phyloP scores from a whole-genome alignment of 805 yeast genomes.

The Kazachstania martiniae region DNA sequence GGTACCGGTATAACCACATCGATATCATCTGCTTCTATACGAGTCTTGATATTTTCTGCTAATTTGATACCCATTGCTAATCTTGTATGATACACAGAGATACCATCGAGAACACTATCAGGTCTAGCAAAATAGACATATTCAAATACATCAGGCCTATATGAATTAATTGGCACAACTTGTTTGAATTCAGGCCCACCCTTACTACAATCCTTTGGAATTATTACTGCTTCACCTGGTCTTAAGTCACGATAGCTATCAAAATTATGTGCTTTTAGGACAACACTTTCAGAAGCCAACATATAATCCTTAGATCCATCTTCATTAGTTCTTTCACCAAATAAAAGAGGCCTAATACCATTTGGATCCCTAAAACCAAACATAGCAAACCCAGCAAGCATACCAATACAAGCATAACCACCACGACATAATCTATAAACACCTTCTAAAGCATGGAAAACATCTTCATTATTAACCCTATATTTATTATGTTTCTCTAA shows the following conservation, averaged over 20 bases:
- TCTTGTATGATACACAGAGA: slow-evolving; percentile 86
- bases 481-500: slow-evolving; percentile 84
- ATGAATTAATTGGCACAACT: slow-evolving; percentile 64
- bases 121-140: slow-evolving; percentile 98
- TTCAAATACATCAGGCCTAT: slow-evolving; percentile 94
- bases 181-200: slow-evolving; percentile 67
- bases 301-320: slow-evolving; percentile 77
- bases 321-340: slow-evolving; percentile 65
- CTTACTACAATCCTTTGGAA: slow-evolving; percentile 59
- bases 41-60: slow-evolving; percentile 57
- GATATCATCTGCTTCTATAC: slow-evolving; percentile 41
- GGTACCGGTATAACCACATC: slow-evolving; percentile 98
- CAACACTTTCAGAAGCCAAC: slow-evolving; percentile 94
- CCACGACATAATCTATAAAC: slow-evolving; percentile 78
- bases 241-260: slow-evolving; percentile 65
- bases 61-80: slow-evolving; percentile 87
- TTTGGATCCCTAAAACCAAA: slow-evolving; percentile 96
- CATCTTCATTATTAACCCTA: slow-evolving; percentile 83
- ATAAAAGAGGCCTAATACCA: slow-evolving; percentile 85
- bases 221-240: slow-evolving; percentile 96
- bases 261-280: slow-evolving; percentile 84
- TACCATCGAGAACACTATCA: slow-evolving; percentile 93
- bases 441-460: slow-evolving; percentile 76
- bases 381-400: slow-evolving; percentile 92
- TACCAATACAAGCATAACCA: slow-evolving; percentile 92